Conservation (phyloP, 202 grass and related monocot species). For the Musa balbisiana region DNA sequence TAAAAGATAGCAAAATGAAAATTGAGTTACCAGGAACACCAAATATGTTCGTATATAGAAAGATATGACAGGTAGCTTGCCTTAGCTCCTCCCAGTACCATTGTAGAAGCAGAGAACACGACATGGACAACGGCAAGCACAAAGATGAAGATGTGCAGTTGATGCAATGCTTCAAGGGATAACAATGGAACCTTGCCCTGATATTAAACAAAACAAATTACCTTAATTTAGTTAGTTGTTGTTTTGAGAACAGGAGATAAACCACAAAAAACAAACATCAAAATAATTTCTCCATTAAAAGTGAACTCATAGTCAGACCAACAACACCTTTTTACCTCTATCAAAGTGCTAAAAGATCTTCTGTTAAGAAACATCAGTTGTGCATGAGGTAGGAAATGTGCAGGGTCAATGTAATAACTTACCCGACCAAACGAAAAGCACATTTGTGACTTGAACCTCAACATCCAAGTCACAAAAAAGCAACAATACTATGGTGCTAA, state of each 20-base stretch:
- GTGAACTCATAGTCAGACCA: background rate
- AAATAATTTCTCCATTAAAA: background rate
- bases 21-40: conserved; percentile 12
- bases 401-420: too few species aligned
- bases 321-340: background rate
- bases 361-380: background rate
- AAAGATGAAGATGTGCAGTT: conserved; percentile 78
- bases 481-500: too few species aligned
- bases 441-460: too few species aligned
- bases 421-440: too few species aligned
- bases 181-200: conserved; percentile 55
- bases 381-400: too few species aligned
- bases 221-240: conserved; percentile 15
- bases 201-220: conserved; percentile 20
- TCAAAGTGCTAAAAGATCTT: background rate
- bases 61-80: conserved; percentile 23
- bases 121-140: conserved; percentile 70
- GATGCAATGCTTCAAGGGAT: conserved; percentile 59
- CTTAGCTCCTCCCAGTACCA: conserved; percentile 67
- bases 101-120: conserved; percentile 54
- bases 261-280: conserved; percentile 2
- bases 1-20: background rate
- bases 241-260: conserved; percentile 14
- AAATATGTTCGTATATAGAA: conserved; percentile 7
- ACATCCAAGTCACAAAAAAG: too few species aligned